These are phyloP conservation scores for Rubroboletus pulcherrimus DNA, from an alignment of 768 basidiomycete genomes.

Conservation along the genomic window DNA sequence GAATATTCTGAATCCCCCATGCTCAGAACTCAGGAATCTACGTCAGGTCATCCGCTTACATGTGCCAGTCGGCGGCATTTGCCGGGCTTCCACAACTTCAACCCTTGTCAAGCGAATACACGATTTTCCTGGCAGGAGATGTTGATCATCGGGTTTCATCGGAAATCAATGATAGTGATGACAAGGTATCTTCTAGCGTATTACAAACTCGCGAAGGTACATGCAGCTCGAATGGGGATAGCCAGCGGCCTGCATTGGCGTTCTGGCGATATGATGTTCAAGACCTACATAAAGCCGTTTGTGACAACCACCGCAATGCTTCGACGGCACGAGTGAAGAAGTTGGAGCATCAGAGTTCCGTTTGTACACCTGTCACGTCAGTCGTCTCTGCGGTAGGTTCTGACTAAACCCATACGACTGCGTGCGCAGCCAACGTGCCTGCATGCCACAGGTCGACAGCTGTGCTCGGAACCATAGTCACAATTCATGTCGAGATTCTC, in stretches of 20 bases:
- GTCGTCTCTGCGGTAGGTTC: neutral
- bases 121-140: neutral
- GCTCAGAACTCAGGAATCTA: neutral
- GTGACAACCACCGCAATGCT: neutral
- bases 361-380: neutral
- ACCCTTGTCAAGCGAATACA: neutral
- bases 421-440: slow-evolving; percentile 12
- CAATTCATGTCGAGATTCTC: neutral
- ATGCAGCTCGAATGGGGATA: neutral
- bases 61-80: slow-evolving; percentile 10
- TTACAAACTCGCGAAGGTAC: neutral
- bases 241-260: neutral
- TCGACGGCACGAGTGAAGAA: neutral
- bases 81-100: neutral
- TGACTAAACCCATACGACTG: neutral
- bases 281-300: neutral
- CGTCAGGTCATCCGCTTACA: neutral
- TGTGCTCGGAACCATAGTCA: slow-evolving; percentile 1
- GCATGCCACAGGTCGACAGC: slow-evolving; percentile 17
- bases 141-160: neutral
- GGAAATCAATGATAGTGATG: neutral
- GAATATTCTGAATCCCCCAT: neutral
- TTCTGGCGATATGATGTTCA: neutral
- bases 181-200: neutral
- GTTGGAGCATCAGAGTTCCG: neutral